These are phyloP conservation scores for Acanthamoeba divionensis DNA, from an alignment of 208 protist species.

Conservation along the genomic window DNA sequence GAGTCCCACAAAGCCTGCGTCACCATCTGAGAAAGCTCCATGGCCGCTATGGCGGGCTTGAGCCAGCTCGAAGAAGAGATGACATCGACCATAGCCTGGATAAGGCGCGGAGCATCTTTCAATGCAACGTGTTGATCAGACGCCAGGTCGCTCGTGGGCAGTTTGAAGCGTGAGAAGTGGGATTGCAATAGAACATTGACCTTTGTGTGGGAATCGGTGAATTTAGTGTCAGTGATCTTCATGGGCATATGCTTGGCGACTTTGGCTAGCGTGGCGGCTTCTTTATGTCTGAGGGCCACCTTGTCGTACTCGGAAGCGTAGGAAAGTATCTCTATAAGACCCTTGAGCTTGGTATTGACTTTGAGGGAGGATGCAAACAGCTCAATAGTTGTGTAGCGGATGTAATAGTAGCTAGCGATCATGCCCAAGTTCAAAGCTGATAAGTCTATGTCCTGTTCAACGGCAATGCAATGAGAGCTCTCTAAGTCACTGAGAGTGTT, in stretches of 20 bases:
- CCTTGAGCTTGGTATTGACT: slow-evolving; percentile 79
- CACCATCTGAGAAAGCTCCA: slow-evolving; percentile 91
- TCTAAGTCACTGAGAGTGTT: slow-evolving; percentile 79
- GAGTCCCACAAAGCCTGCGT: slow-evolving; percentile 85
- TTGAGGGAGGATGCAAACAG: slow-evolving; percentile 80
- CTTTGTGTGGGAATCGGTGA: slow-evolving; percentile 80
- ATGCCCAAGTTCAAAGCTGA: slow-evolving; percentile 84
- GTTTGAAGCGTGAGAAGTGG: slow-evolving; percentile 66
- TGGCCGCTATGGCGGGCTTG: slow-evolving; percentile 81
- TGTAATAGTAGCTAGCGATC: slow-evolving; percentile 86
- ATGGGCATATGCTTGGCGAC: slow-evolving; percentile 79
- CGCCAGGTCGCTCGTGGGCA: slow-evolving; percentile 69
- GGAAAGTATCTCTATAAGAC: slow-evolving; percentile 84
- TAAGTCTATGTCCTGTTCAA: slow-evolving; percentile 74
- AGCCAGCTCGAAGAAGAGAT: slow-evolving; percentile 82
- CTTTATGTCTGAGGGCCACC: slow-evolving; percentile 79
- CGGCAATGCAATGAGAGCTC: slow-evolving; percentile 81
- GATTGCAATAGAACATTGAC: slow-evolving; percentile 86
- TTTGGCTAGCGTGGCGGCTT: slow-evolving; percentile 75
- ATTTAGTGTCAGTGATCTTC: slow-evolving; percentile 67
- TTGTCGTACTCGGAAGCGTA: slow-evolving; percentile 79
- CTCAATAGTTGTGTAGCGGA: slow-evolving; percentile 87
- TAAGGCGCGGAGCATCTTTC: background rate
- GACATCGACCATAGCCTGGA: slow-evolving; percentile 89
- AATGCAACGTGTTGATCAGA: slow-evolving; percentile 57